Conservation (phyloP, 805 yeast genomes). For the Debaryomyces tyrocola region DNA sequence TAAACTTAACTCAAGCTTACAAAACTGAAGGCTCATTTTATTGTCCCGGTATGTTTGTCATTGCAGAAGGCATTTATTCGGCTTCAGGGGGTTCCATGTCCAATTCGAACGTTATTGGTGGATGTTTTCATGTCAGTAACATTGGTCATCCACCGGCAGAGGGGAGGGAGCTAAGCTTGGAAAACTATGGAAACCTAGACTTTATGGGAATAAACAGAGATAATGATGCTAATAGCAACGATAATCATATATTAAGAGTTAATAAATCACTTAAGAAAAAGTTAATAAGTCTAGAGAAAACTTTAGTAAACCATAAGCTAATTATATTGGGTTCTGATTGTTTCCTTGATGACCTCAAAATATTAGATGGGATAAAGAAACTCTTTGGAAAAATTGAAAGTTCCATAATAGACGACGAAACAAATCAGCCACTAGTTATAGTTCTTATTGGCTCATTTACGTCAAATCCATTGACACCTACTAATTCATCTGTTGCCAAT, state of each 20-base stretch:
- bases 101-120: conserved; percentile 32
- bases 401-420: conserved; percentile 35
- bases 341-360: conserved; percentile 57
- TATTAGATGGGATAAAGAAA: conserved; percentile 65
- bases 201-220: conserved; percentile 49
- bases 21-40: conserved; percentile 67
- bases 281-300: conserved; percentile 56
- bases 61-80: conserved; percentile 84
- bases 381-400: conserved; percentile 54
- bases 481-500: conserved; percentile 49
- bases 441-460: conserved; percentile 81
- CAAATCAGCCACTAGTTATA: conserved; percentile 60
- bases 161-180: conserved; percentile 60
- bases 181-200: conserved; percentile 78
- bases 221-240: conserved; percentile 25
- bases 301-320: conserved; percentile 55
- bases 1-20: conserved; percentile 62
- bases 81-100: conserved; percentile 51
- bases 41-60: conserved; percentile 71
- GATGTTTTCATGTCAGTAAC: conserved; percentile 67
- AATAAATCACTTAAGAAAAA: conserved; percentile 59
- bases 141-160: conserved; percentile 91
- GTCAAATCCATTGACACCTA: conserved; percentile 60
- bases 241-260: conserved; percentile 47
- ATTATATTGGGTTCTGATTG: conserved; percentile 76